Evolutionary conservation across 306 rosid genomes (phyloP).

Genomic region (Vigna nakashimae): DNA sequence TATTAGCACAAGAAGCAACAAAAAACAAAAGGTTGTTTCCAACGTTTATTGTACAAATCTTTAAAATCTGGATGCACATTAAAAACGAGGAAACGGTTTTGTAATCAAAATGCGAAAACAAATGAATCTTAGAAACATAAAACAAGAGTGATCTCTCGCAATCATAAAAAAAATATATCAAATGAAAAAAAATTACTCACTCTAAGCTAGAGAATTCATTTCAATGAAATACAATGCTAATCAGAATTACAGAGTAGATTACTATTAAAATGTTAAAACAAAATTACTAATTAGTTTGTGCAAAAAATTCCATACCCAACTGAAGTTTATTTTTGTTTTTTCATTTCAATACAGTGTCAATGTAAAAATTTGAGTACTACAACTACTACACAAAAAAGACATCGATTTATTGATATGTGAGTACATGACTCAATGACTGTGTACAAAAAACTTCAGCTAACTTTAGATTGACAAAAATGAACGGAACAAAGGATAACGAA

Average conservation of each 20-base stretch:
- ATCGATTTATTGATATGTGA: background rate
- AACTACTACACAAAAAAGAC: background rate
- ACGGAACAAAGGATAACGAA: background rate
- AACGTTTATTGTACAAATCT: no score
- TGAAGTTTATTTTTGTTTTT: no score
- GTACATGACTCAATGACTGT: background rate
- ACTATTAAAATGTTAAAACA: no score
- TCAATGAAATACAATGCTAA: background rate
- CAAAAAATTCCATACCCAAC: background rate
- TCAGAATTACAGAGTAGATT: background rate
- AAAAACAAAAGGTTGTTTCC: no score
- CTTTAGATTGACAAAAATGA: background rate
- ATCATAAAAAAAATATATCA: slow-evolving; percentile 5
- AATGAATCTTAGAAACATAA: background rate
- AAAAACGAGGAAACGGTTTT: no score
- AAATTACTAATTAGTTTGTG: background rate
- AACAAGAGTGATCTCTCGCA: background rate
- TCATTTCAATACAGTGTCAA: background rate
- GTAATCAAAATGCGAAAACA: background rate
- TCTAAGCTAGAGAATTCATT: background rate
- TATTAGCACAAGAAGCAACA: background rate
- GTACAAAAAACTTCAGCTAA: background rate
- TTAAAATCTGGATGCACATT: no score
- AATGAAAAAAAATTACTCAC: background rate
- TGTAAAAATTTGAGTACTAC: background rate